Evolutionary conservation across 208 protist genomes (phyloP).

Genomic region (Trypanosoma lewisi): DNA sequence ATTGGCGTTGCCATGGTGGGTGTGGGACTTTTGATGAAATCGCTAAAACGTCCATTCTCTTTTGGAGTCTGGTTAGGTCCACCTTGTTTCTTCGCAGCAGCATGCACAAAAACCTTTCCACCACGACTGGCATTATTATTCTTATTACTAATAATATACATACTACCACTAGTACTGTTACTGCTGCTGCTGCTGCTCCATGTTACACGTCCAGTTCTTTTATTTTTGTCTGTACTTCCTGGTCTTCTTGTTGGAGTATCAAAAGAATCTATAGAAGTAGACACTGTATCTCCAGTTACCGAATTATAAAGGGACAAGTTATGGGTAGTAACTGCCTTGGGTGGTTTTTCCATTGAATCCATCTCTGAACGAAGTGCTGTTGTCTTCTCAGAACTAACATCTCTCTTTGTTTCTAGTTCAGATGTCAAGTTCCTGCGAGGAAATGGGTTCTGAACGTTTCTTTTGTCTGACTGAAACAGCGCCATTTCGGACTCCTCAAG

Average conservation of each 20-base stretch:
- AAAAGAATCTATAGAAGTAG: background rate
- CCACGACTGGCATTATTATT: background rate
- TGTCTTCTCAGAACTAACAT: no score
- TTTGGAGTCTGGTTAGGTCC: background rate
- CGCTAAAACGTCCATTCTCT: background rate
- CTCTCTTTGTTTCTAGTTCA: no score
- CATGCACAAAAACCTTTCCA: background rate
- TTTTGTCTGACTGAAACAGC: background rate
- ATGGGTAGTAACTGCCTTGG: background rate
- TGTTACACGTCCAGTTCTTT: conserved; percentile 3
- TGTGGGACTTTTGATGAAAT: background rate
- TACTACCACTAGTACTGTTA: conserved; percentile 9
- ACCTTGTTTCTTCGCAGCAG: conserved; percentile 2
- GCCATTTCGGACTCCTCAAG: background rate
- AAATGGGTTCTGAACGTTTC: background rate
- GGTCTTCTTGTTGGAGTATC: background rate
- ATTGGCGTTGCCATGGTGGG: background rate
- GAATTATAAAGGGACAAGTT: background rate
- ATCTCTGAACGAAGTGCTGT: no score
- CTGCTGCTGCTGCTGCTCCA: conserved; percentile 8
- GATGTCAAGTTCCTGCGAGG: background rate
- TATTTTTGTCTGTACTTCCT: background rate
- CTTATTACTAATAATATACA: conserved; percentile 6
- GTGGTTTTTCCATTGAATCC: background rate
- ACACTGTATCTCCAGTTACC: background rate